Evolutionary conservation across 805 yeast genomes (phyloP).

Genomic region (Kodamaea lidongshanica): DNA sequence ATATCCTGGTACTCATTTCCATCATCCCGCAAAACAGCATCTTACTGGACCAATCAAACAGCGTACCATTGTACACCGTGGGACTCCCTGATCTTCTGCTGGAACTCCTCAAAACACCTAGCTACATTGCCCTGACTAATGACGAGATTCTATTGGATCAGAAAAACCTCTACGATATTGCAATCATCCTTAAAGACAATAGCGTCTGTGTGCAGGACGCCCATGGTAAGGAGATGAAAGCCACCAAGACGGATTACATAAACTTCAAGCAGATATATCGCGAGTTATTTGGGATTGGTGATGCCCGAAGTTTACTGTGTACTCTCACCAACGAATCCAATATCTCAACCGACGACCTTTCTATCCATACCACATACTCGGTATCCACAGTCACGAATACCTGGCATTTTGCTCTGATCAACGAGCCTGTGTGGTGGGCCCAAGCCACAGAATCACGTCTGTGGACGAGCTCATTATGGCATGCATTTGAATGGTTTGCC

Average conservation of each 20-base stretch:
- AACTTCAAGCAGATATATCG: conserved; percentile 31
- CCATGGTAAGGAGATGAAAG: conserved; percentile 14
- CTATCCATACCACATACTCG: conserved; percentile 26
- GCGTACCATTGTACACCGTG: conserved; percentile 51
- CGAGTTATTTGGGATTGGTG: conserved; percentile 9
- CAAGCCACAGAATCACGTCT: conserved; percentile 44
- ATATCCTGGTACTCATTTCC: conserved; percentile 54
- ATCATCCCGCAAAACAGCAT: conserved; percentile 54
- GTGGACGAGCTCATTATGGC: conserved; percentile 56
- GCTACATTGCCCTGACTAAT: conserved; percentile 57
- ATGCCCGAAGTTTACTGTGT: background rate
- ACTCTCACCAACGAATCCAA: conserved; percentile 13
- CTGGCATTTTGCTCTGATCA: conserved; percentile 1
- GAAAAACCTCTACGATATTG: conserved; percentile 43
- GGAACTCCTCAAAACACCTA: conserved; percentile 16
- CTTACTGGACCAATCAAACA: conserved; percentile 1
- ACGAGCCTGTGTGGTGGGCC: conserved; percentile 35
- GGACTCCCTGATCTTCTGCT: conserved; percentile 51
- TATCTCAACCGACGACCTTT: conserved; percentile 23
- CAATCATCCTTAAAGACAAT: conserved; percentile 20
- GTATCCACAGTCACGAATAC: conserved; percentile 2
- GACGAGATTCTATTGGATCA: conserved; percentile 61
- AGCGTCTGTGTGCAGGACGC: conserved; percentile 12
- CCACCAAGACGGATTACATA: conserved; percentile 33
- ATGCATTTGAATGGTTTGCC: conserved; percentile 83